These are phyloP conservation scores for Thelonectria rubi DNA, from an alignment of 2,329 filamentous ascomycete genomes.

Conservation along the genomic window DNA sequence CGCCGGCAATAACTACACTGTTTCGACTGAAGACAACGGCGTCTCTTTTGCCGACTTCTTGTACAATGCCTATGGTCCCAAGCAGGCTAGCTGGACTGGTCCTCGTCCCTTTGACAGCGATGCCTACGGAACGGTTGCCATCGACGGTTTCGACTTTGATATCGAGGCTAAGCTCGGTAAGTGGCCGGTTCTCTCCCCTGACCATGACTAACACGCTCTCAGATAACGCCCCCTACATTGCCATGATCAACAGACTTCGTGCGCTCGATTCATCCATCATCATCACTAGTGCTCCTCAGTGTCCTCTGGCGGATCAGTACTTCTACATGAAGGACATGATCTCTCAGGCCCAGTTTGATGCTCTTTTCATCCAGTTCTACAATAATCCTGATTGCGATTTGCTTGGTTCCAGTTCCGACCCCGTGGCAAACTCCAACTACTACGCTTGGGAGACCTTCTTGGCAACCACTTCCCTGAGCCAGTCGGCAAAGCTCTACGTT, in stretches of 20 bases:
- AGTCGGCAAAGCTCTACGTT: conserved; percentile 56
- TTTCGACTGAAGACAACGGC: conserved; percentile 45
- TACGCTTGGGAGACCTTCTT: conserved; percentile 52
- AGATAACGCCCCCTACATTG: conserved; percentile 50
- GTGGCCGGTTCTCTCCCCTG: conserved; percentile 16
- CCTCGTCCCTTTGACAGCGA: conserved; percentile 52
- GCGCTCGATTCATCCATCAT: conserved; percentile 43
- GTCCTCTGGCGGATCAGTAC: conserved; percentile 43
- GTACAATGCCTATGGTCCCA: conserved; percentile 51
- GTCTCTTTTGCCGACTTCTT: conserved; percentile 51
- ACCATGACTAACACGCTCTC: conserved; percentile 4
- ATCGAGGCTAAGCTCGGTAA: conserved; percentile 49
- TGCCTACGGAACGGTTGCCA: conserved; percentile 33
- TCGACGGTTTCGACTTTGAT: conserved; percentile 57
- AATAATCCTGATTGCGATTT: conserved; percentile 55
- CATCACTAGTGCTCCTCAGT: conserved; percentile 58
- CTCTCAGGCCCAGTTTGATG: conserved; percentile 52
- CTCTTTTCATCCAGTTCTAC: conserved; percentile 60
- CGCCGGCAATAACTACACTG: conserved; percentile 45
- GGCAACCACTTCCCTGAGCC: conserved; percentile 46
- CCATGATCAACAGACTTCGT: conserved; percentile 51
- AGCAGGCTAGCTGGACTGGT: conserved; percentile 42
- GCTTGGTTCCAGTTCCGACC: conserved; percentile 42
- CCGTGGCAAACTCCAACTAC: conserved; percentile 53
- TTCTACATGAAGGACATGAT: conserved; percentile 52